These are phyloP conservation scores for Pyrenopolyporus hunteri DNA, from an alignment of 495 filamentous ascomycete species.

Conservation along the genomic window DNA sequence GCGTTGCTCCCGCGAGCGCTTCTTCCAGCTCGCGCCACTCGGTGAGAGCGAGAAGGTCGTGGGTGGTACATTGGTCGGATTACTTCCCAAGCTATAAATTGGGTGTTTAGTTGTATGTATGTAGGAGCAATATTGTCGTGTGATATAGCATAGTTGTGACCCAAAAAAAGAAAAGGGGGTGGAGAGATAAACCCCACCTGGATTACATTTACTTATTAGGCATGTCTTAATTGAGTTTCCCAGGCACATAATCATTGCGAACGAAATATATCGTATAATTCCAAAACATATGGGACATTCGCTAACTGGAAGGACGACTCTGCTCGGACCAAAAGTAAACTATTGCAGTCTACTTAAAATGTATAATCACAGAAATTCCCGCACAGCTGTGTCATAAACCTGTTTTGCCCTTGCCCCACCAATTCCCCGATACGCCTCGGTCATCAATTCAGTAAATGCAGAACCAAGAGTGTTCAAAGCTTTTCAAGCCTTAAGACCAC, in stretches of 20 bases:
- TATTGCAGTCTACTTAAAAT: no score
- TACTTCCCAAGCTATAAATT: conserved; percentile 53
- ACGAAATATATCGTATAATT: no score
- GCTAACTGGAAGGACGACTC: no score
- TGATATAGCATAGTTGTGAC: neutral
- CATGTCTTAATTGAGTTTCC: no score
- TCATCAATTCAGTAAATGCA: conserved; percentile 6
- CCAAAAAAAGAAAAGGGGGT: neutral
- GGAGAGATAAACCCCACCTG: neutral
- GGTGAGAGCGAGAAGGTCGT: conserved; percentile 56
- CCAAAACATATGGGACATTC: no score
- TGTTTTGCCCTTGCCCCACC: neutral
- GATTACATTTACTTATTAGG: no score
- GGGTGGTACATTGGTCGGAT: conserved; percentile 52
- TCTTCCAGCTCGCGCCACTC: conserved; percentile 70
- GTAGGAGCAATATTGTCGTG: neutral
- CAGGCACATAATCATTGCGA: no score
- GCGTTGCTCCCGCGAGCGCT: conserved; percentile 65
- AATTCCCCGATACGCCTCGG: conserved; percentile 14
- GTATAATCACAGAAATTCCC: no score
- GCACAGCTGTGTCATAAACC: neutral
- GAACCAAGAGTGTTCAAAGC: neutral
- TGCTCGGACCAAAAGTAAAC: no score
- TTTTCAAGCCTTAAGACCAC: conserved; percentile 39
- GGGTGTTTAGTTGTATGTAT: neutral